Evolutionary conservation across 768 basidiomycete species (phyloP).

Genomic region (Mycena kentingensis): DNA sequence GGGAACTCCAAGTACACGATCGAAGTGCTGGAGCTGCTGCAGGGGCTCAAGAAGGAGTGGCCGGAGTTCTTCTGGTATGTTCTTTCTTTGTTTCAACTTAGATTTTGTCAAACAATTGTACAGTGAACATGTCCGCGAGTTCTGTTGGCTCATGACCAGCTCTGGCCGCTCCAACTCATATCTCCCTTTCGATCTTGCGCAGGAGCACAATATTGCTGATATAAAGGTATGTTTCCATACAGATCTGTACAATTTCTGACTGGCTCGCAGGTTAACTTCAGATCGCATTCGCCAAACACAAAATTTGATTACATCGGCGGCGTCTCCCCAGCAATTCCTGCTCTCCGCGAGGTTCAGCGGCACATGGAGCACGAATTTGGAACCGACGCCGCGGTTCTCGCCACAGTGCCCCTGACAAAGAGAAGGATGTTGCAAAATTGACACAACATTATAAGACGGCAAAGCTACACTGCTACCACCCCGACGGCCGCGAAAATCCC

Average conservation of each 20-base stretch:
- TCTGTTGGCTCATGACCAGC: conserved; percentile 15
- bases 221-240: conserved; percentile 9
- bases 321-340: conserved; percentile 22
- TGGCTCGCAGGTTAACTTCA: conserved; percentile 8
- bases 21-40: conserved; percentile 31
- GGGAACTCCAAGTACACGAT: conserved; percentile 28
- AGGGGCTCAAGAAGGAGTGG: conserved; percentile 32
- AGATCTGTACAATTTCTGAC: neutral
- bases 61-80: conserved; percentile 19
- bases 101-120: neutral
- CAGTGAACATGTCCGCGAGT: conserved; percentile 10
- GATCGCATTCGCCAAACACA: conserved; percentile 19
- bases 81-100: neutral
- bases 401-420: conserved; percentile 18
- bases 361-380: conserved; percentile 24
- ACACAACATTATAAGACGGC: conserved; percentile 7
- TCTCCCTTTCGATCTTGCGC: conserved; percentile 16
- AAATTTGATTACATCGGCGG: conserved; percentile 21
- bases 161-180: conserved; percentile 4
- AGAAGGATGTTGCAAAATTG: conserved; percentile 15
- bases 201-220: conserved; percentile 22
- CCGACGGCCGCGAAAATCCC: conserved; percentile 7
- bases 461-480: neutral
- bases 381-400: conserved; percentile 10
- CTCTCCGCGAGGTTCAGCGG: conserved; percentile 12